Conservation (phyloP, 2,329 filamentous ascomycete species). For the Dactylellina haptotyla region DNA sequence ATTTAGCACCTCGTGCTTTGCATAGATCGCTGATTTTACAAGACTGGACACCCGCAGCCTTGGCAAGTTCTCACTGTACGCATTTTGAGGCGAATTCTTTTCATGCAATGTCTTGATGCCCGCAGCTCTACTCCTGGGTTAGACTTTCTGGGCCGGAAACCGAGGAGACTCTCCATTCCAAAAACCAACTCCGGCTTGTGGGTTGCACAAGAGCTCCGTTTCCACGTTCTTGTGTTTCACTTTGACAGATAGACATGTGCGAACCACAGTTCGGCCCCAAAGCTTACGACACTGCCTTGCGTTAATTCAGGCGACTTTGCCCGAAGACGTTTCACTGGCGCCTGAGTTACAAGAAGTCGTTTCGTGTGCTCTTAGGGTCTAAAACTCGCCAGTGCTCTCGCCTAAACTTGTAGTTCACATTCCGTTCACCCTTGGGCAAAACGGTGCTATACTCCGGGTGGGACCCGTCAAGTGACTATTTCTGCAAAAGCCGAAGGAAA, state of each 20-base stretch:
- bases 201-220: slow-evolving; percentile 27
- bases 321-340: slow-evolving; percentile 5
- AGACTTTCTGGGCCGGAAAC: too few species aligned
- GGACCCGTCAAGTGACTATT: slow-evolving; percentile 8
- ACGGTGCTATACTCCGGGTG: slow-evolving; percentile 8
- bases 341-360: neutral
- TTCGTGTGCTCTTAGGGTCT: slow-evolving; percentile 1
- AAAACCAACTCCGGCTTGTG: slow-evolving; percentile 8
- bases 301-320: neutral
- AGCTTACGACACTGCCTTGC: slow-evolving; percentile 10
- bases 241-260: slow-evolving; percentile 23
- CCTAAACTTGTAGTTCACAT: neutral
- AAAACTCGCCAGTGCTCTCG: neutral
- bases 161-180: too few species aligned
- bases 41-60: slow-evolving; percentile 14
- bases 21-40: slow-evolving; percentile 11
- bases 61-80: slow-evolving; percentile 10
- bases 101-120: too few species aligned
- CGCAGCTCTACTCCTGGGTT: too few species aligned
- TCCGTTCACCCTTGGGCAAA: slow-evolving; percentile 3
- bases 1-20: slow-evolving; percentile 30
- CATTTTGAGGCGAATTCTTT: too few species aligned
- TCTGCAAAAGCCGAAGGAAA: slow-evolving; percentile 10
- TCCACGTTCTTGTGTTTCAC: slow-evolving; percentile 39
- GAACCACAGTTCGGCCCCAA: slow-evolving; percentile 12